Evolutionary conservation across 2,329 filamentous ascomycete genomes (phyloP).

Genomic region (Grosmannia penicillata): DNA sequence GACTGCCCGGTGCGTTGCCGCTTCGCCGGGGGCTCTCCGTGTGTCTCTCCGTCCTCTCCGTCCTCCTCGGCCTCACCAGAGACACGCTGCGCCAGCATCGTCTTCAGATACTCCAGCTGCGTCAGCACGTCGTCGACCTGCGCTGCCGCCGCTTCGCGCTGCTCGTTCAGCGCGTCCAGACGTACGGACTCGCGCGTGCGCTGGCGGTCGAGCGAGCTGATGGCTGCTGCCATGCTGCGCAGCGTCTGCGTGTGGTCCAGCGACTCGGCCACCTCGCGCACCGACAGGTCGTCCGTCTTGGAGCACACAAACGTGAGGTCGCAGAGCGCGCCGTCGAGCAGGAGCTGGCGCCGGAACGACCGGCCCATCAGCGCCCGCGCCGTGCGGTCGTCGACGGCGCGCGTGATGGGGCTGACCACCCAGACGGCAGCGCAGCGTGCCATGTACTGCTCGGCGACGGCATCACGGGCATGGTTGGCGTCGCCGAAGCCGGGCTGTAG

Average conservation of each 20-base stretch:
- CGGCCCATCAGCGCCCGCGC: slow-evolving; percentile 40
- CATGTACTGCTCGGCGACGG: slow-evolving; percentile 43
- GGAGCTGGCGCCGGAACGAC: slow-evolving; percentile 41
- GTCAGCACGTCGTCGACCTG: neutral
- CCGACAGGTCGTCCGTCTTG: slow-evolving; percentile 43
- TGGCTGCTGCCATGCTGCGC: neutral
- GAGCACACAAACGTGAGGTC: slow-evolving; percentile 46
- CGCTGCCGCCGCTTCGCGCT: neutral
- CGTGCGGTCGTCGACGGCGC: slow-evolving; percentile 44
- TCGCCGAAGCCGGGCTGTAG: slow-evolving; percentile 39
- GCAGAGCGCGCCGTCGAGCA: slow-evolving; percentile 39
- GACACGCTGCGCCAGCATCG: neutral
- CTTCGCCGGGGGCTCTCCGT: slow-evolving; percentile 10
- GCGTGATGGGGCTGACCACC: slow-evolving; percentile 47
- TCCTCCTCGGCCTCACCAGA: neutral
- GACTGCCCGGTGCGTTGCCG: no score
- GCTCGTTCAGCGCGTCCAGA: neutral
- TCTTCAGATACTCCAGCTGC: neutral
- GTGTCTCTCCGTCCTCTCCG: slow-evolving; percentile 9
- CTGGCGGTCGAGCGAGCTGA: neutral
- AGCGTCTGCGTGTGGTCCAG: neutral
- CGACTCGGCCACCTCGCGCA: slow-evolving; percentile 12
- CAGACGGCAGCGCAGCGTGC: slow-evolving; percentile 44
- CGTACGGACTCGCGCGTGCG: neutral
- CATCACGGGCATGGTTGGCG: slow-evolving; percentile 41